Evolutionary conservation across 257 asterid genomes (phyloP).

Genomic region (Nyctanthes arbortristis): DNA sequence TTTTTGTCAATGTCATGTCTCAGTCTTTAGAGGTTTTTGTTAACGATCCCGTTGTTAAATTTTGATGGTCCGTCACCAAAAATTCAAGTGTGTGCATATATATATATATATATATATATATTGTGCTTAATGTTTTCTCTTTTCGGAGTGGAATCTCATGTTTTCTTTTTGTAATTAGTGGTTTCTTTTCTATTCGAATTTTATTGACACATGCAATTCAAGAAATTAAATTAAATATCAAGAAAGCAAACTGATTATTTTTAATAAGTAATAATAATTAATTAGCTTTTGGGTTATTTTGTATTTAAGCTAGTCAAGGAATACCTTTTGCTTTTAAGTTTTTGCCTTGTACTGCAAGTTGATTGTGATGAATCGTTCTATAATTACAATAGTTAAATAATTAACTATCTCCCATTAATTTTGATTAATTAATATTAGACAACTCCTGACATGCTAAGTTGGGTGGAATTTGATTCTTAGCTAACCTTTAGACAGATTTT

Average conservation of each 20-base stretch:
- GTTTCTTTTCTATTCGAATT: too few relatives aligned
- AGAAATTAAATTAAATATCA: too few relatives aligned
- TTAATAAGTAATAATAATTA: background rate
- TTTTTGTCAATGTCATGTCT: too few relatives aligned
- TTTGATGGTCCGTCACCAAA: too few relatives aligned
- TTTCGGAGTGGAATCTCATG: too few relatives aligned
- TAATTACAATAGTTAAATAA: background rate
- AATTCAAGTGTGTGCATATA: too few relatives aligned
- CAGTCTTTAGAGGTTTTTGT: too few relatives aligned
- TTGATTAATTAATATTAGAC: slow-evolving; percentile 40
- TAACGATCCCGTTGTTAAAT: too few relatives aligned
- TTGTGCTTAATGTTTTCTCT: too few relatives aligned
- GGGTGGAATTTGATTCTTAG: slow-evolving; percentile 27
- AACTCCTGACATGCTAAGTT: slow-evolving; percentile 47
- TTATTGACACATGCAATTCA: too few relatives aligned
- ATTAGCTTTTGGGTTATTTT: background rate
- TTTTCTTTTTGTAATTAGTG: too few relatives aligned
- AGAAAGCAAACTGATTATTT: background rate
- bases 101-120: too few relatives aligned
- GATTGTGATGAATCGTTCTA: background rate
- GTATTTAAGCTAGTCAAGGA: background rate
- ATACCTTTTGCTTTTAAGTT: background rate
- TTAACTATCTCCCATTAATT: background rate
- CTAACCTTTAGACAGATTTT: slow-evolving; percentile 20
- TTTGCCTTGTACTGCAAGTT: background rate